Conservation (phyloP, 2,329 filamentous ascomycete genomes). For the Penicillium sp. region DNA sequence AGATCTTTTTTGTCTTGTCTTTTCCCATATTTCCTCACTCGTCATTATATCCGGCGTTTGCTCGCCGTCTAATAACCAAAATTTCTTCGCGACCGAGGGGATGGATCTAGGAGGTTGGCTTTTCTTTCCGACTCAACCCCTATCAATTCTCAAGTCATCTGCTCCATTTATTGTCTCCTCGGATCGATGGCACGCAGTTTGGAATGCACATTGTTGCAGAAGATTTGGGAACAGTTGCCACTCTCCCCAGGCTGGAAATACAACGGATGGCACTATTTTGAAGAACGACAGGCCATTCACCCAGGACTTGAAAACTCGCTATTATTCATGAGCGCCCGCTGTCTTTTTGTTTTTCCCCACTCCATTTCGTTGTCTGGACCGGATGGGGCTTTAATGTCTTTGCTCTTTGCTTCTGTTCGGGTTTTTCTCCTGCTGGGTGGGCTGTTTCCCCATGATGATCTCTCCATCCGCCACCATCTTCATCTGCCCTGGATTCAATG, state of each 20-base stretch:
- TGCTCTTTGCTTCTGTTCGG: constrained; percentile 9
- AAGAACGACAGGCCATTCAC: constrained; percentile 2
- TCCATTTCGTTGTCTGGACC: neutral
- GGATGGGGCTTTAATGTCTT: constrained; percentile 17
- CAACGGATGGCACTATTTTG: constrained; percentile 1
- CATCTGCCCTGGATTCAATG: constrained; percentile 14
- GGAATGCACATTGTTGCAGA: neutral
- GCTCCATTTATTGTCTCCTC: neutral
- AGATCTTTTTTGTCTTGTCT: constrained; percentile 31
- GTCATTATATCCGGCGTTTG: constrained; percentile 27
- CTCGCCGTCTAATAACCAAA: constrained; percentile 29
- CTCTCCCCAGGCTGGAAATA: neutral
- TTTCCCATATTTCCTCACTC: constrained; percentile 22
- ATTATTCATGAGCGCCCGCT: constrained; percentile 3
- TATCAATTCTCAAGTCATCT: neutral
- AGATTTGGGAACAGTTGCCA: neutral
- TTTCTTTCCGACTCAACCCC: neutral
- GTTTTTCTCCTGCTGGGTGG: constrained; percentile 9
- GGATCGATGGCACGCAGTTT: neutral
- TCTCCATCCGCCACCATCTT: constrained; percentile 13
- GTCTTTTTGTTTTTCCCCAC: neutral
- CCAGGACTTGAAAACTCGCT: constrained; percentile 4
- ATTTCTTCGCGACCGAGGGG: constrained; percentile 9
- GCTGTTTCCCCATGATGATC: constrained; percentile 14
- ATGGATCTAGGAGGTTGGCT: constrained; percentile 6